These are phyloP conservation scores for Citrus medica DNA, from an alignment of 345 rosid species.

Conservation along the genomic window DNA sequence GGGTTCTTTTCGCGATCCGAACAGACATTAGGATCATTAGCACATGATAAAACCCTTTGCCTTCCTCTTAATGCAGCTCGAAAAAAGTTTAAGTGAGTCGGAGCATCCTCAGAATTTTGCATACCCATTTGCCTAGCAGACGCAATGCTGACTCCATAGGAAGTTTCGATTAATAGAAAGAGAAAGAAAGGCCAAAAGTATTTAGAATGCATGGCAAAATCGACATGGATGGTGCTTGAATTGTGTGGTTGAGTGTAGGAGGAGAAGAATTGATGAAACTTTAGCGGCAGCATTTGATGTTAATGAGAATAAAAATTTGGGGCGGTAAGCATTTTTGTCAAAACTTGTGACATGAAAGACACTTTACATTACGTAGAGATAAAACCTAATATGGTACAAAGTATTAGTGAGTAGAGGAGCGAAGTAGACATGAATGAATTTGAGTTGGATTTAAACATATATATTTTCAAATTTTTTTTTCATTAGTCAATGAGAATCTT, in stretches of 20 bases:
- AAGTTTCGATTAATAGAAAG: constrained; percentile 2
- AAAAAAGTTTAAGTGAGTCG: constrained; percentile 23
- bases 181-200: background rate
- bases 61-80: constrained; percentile 15
- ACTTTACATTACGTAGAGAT: constrained; percentile 5
- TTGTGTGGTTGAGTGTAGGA: too few relatives aligned
- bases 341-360: constrained; percentile 11
- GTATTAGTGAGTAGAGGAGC: background rate
- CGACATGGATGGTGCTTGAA: background rate
- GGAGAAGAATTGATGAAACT: too few relatives aligned
- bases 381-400: constrained; percentile 18
- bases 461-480: background rate
- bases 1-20: constrained; percentile 34
- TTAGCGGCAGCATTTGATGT: too few relatives aligned
- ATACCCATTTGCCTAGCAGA: background rate
- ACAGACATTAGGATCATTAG: constrained; percentile 17
- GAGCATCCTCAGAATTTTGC: constrained; percentile 6
- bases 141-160: constrained; percentile 1
- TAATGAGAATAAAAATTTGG: background rate
- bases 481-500: constrained; percentile 19
- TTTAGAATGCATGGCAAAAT: background rate
- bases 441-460: background rate
- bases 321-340: constrained; percentile 12
- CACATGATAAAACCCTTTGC: constrained; percentile 26
- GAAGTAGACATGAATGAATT: constrained; percentile 15